These are phyloP conservation scores for Serpula lacrymans DNA, from an alignment of 768 basidiomycete genomes.

Conservation along the genomic window DNA sequence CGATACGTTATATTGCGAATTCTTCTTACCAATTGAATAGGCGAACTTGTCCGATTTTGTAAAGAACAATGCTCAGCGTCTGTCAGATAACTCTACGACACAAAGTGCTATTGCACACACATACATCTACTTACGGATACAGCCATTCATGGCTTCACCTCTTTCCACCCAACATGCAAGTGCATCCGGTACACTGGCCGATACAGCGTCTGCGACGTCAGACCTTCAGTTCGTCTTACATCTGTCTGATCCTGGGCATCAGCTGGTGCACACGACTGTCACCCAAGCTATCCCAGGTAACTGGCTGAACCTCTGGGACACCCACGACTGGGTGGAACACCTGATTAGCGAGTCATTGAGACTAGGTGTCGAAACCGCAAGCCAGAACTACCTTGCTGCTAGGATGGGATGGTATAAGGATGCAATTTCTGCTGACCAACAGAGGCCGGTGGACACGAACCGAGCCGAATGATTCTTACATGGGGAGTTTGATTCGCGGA, in stretches of 20 bases:
- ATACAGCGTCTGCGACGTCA: slow-evolving; percentile 18
- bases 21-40: slow-evolving; percentile 31
- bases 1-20: neutral
- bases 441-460: too few relatives aligned
- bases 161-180: slow-evolving; percentile 34
- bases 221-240: slow-evolving; percentile 64
- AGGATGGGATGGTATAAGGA: slow-evolving; percentile 79
- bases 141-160: slow-evolving; percentile 71
- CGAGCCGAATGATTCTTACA: too few relatives aligned
- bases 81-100: slow-evolving; percentile 24
- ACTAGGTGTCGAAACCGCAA: slow-evolving; percentile 83
- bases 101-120: slow-evolving; percentile 77
- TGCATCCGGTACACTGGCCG: slow-evolving; percentile 16
- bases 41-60: slow-evolving; percentile 76
- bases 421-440: too few relatives aligned
- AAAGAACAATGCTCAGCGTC: slow-evolving; percentile 50
- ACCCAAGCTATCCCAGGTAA: slow-evolving; percentile 80
- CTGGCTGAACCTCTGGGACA: slow-evolving; percentile 90
- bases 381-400: slow-evolving; percentile 85
- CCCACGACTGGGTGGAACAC: slow-evolving; percentile 96
- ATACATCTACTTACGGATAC: slow-evolving; percentile 89
- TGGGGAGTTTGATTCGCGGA: too few relatives aligned
- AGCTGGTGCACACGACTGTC: slow-evolving; percentile 69
- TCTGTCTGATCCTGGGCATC: slow-evolving; percentile 75
- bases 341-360: slow-evolving; percentile 82